phyloP scores from a whole-genome alignment of 164 flowering plant genomes.

The Aristolochia fimbriata region DNA sequence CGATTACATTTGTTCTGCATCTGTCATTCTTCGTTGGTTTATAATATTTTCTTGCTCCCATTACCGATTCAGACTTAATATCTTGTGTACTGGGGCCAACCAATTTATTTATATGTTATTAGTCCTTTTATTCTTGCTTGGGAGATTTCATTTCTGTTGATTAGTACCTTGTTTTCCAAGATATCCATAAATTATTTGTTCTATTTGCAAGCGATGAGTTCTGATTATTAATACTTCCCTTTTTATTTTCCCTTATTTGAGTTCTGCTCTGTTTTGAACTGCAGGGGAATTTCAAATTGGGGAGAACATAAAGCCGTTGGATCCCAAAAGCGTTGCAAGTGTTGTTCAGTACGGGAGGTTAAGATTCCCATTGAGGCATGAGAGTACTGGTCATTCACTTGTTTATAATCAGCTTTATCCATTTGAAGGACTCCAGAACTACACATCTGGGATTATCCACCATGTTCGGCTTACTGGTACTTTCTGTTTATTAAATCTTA shows the following conservation, averaged over 20 bases:
- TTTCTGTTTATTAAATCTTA: background rate
- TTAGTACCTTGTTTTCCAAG: too few relatives aligned
- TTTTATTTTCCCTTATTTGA: background rate
- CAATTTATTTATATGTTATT: too few relatives aligned
- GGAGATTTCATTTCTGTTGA: too few relatives aligned
- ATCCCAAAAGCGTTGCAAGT: constrained; percentile 57
- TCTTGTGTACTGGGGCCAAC: too few relatives aligned
- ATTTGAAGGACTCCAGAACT: constrained; percentile 73
- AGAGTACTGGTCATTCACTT: constrained; percentile 55
- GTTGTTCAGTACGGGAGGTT: constrained; percentile 51
- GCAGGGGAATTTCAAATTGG: constrained; percentile 93
- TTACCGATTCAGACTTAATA: too few relatives aligned
- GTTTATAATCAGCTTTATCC: constrained; percentile 86
- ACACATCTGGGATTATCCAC: constrained; percentile 91
- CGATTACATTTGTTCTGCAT: too few relatives aligned
- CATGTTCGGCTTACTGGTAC: constrained; percentile 86
- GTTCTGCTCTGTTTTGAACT: constrained; percentile 5
- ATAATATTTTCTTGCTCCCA: too few relatives aligned
- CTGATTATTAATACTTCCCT: background rate
- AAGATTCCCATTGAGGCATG: constrained; percentile 18
- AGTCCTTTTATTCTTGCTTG: too few relatives aligned
- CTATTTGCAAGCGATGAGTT: too few relatives aligned
- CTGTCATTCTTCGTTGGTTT: too few relatives aligned
- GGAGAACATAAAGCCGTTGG: constrained; percentile 43
- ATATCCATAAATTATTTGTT: too few relatives aligned